A percentile compares a stretch with the other conserved stretches of the same genome.
Conservation (phyloP, 306 rosid species). For the Cicer judaicum region DNA sequence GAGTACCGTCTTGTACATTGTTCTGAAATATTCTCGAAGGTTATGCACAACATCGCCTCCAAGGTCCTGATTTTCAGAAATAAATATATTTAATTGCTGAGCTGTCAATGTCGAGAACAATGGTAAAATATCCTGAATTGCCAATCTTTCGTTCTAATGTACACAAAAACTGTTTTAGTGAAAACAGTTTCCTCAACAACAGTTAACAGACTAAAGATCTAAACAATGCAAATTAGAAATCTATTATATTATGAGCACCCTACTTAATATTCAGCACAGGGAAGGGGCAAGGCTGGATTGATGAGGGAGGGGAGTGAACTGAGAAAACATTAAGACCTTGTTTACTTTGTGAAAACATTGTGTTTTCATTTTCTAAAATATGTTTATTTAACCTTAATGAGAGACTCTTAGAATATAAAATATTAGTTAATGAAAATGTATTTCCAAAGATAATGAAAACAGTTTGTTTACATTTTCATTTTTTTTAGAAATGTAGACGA, state of each 20-base stretch:
- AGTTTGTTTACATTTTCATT: too few species aligned
- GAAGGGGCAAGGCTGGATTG: background rate
- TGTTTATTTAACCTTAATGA: too few species aligned
- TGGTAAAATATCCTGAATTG: conserved; percentile 22
- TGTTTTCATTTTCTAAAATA: too few species aligned
- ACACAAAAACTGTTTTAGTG: background rate
- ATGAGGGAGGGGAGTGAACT: background rate
- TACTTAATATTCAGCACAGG: background rate
- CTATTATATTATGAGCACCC: background rate
- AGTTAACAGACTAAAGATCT: background rate
- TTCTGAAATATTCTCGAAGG: conserved; percentile 64
- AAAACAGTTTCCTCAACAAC: background rate
- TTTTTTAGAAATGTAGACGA: too few species aligned
- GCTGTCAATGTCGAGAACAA: conserved; percentile 9
- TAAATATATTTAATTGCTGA: background rate
- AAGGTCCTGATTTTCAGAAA: conserved; percentile 68
- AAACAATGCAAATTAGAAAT: conserved; percentile 10
- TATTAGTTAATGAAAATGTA: too few species aligned
- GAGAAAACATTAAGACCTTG: background rate
- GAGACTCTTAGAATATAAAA: too few species aligned
- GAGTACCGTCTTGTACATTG: conserved; percentile 73
- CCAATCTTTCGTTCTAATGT: conserved; percentile 25
- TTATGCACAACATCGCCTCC: conserved; percentile 74
- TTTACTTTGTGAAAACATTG: too few species aligned
- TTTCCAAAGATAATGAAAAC: too few species aligned